Evolutionary conservation across 2,329 filamentous ascomycete genomes (phyloP), one percentile per base, ranked within the genome.

Genomic region (Paradendryphiella salina): DNA sequence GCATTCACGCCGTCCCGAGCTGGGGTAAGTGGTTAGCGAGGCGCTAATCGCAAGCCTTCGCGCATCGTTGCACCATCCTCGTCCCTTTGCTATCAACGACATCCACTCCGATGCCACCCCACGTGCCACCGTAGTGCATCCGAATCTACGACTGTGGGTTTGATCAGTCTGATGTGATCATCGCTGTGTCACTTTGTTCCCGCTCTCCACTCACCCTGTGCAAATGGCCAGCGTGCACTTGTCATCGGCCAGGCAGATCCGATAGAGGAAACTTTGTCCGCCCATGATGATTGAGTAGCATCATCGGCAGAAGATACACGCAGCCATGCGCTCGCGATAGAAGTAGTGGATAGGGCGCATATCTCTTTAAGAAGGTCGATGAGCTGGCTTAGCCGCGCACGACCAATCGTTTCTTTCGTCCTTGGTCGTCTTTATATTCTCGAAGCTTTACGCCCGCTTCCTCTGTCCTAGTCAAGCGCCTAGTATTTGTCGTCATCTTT

Each of bases 301-400:
- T 50, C 40, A 44, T 46, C 23, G 15, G 14, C 21, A n/a, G 17
- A 14, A 28, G 4, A 31, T 26, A 29, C 13, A 37, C 52, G 41
- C 43, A 47, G 29, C 28, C 14, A 17, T 44, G 45, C 45, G 52
- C 39, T 50, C 46, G 26, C 56, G 51, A 59, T 71, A 66, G 64
- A 60, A 52, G 45, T 44, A 63, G 50, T 40, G 34, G 49, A 50
- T 54, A 53, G 52, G 54, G 45, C 35, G 44, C 46, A 39, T 50
- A 46, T 52, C 50, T 31, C 35, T 38, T 50, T 58, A 47, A 37
- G 31, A 50, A 52, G 41, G 47, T 50, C 55, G 60, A 64, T 63
- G 67, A 64, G 63, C 61, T 55, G 60, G 62, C 64, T 69, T 63
- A 63, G 64, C 61, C 60, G 60, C 57, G 44, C 50, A 50, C 40